These are phyloP conservation scores for Leptomonas seymouri DNA, from an alignment of 208 protist species.

Conservation along the genomic window DNA sequence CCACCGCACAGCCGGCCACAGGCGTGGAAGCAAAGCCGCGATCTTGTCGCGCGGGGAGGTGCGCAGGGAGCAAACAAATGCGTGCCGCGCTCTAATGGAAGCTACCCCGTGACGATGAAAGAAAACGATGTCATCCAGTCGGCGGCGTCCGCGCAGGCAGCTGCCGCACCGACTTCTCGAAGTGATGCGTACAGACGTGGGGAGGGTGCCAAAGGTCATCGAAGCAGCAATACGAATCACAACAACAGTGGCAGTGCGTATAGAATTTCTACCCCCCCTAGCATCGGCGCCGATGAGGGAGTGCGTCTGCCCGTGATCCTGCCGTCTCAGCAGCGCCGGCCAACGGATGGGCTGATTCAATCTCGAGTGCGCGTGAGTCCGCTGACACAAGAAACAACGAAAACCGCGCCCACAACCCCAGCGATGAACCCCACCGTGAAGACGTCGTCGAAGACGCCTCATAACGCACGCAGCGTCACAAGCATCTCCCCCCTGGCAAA, in stretches of 20 bases:
- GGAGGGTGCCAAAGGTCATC: not conserved
- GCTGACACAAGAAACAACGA: not conserved
- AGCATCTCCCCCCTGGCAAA: not conserved
- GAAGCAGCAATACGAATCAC: not conserved
- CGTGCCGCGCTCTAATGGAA: constrained; percentile 2
- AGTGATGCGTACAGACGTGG: not conserved
- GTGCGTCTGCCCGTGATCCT: constrained; percentile 14
- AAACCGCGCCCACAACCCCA: not conserved
- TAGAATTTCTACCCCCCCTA: no score
- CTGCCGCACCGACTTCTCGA: not conserved
- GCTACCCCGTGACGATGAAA: constrained; percentile 4
- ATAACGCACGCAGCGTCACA: constrained; percentile 11
- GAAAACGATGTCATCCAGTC: not conserved
- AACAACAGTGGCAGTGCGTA: constrained; percentile 5
- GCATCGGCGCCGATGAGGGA: not conserved
- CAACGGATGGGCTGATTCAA: constrained; percentile 6
- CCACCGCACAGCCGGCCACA: constrained; percentile 1
- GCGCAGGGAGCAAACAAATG: constrained; percentile 9
- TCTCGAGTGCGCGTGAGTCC: constrained; percentile 8
- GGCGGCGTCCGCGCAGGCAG: not conserved
- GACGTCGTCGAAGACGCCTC: not conserved
- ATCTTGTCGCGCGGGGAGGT: not conserved
- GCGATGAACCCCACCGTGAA: not conserved
- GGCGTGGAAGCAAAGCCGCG: not conserved
- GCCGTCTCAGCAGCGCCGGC: constrained; percentile 18